phyloP scores from a whole-genome alignment of 2,329 filamentous ascomycete species.

The Akanthomyces lecanii region DNA sequence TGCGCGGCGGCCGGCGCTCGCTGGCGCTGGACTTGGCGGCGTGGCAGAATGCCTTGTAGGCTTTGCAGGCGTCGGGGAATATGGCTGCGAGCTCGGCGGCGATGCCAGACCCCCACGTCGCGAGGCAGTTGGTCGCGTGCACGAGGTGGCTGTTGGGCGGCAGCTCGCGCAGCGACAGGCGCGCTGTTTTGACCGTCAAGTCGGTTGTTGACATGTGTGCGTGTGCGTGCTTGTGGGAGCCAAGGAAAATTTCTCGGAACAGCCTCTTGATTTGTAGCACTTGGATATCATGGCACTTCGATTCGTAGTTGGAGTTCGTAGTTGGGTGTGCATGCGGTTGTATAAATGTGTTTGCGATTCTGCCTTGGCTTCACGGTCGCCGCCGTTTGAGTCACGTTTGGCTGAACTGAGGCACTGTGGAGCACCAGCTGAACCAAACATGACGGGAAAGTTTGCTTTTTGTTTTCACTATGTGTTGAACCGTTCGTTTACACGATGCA shows the following conservation, averaged over 20 bases:
- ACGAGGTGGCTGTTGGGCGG: slow-evolving; percentile 23
- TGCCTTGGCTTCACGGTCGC: not conserved
- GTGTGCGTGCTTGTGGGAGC: not conserved
- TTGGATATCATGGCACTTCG: not conserved
- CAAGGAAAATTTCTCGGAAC: not conserved
- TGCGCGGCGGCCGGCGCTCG: slow-evolving; percentile 20
- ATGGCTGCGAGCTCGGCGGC: slow-evolving; percentile 25
- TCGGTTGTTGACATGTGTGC: not conserved
- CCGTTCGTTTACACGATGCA: too few relatives aligned
- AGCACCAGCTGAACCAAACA: not conserved
- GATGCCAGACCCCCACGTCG: slow-evolving; percentile 28
- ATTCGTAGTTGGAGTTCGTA: not conserved
- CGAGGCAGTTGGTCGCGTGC: slow-evolving; percentile 31
- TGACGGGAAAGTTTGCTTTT: not conserved
- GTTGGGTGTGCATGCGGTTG: not conserved
- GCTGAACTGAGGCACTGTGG: not conserved
- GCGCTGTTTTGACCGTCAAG: not conserved
- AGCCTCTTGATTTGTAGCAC: not conserved
- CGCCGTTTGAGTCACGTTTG: slow-evolving; percentile 1
- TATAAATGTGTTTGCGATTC: not conserved
- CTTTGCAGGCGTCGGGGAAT: slow-evolving; percentile 25
- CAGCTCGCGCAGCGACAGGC: not conserved
- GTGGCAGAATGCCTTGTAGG: slow-evolving; percentile 26
- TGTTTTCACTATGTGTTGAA: too few relatives aligned
- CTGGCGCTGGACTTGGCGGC: slow-evolving; percentile 17